Conservation (phyloP, 306 rosid genomes). For the Vicia sativa region DNA sequence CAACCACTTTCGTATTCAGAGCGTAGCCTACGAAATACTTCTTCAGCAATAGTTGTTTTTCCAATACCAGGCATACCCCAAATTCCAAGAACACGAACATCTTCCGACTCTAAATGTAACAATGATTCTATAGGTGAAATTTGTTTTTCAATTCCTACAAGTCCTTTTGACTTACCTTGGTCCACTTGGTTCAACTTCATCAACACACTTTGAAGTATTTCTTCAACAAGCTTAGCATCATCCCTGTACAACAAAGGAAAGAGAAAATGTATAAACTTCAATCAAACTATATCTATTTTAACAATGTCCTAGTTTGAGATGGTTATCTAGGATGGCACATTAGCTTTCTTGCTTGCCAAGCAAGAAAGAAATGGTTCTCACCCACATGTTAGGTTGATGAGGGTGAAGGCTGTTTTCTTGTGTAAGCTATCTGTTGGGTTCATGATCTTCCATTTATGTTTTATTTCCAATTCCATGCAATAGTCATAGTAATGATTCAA, state of each 20-base stretch:
- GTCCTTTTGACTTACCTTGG: not conserved
- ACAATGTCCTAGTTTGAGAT: too few species aligned
- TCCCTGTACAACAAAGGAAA: not conserved
- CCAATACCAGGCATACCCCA: conserved; percentile 39
- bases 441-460: too few species aligned
- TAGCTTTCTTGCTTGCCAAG: too few species aligned
- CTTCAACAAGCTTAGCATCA: conserved; percentile 27
- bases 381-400: too few species aligned
- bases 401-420: too few species aligned
- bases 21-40: not conserved
- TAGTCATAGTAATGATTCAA: too few species aligned
- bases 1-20: conserved; percentile 17
- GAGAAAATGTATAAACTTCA: not conserved
- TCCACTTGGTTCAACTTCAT: not conserved
- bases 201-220: conserved; percentile 3
- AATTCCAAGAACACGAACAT: conserved; percentile 31
- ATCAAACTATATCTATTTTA: not conserved
- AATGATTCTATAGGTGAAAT: conserved; percentile 28
- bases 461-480: too few species aligned
- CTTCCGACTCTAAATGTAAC: not conserved
- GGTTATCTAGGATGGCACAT: too few species aligned
- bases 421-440: too few species aligned
- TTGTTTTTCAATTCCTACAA: conserved; percentile 32
- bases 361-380: too few species aligned
- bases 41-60: conserved; percentile 33